Evolutionary conservation across 1,284 basidiomycete genomes (phyloP).

Genomic region (Pseudozyma sp.): DNA sequence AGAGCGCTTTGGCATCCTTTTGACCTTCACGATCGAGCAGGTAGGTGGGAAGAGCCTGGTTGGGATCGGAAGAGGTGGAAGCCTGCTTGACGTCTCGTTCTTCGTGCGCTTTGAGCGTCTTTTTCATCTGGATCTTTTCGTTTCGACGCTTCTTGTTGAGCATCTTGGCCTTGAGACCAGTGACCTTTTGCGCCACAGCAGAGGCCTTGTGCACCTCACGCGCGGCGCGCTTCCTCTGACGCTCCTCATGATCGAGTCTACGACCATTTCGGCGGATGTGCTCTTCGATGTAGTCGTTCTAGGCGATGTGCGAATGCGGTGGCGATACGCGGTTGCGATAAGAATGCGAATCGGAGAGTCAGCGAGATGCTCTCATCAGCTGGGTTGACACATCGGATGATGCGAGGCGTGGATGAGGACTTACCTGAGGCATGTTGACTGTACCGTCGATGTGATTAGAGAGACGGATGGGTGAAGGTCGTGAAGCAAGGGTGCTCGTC

Average conservation of each 20-base stretch:
- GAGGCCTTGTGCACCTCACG: constrained; percentile 90
- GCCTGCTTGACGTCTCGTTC: constrained; percentile 86
- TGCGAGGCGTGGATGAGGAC: neutral
- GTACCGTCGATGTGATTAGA: constrained; percentile 9
- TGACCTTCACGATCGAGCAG: constrained; percentile 96
- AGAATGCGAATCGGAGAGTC: neutral
- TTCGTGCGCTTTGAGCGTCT: constrained; percentile 98
- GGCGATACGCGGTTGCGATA: constrained; percentile 3
- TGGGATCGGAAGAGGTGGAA: constrained; percentile 61
- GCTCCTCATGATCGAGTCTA: constrained; percentile 68
- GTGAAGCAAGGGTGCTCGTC: constrained; percentile 3
- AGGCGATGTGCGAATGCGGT: constrained; percentile 9
- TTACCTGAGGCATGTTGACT: constrained; percentile 53
- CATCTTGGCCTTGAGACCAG: constrained; percentile 97
- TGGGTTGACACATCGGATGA: too few relatives aligned
- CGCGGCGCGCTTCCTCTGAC: constrained; percentile 85
- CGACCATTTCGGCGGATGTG: constrained; percentile 68
- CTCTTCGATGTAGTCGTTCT: constrained; percentile 71
- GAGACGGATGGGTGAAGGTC: constrained; percentile 6
- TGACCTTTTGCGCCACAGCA: constrained; percentile 88
- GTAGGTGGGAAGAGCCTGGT: constrained; percentile 75
- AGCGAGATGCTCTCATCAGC: neutral
- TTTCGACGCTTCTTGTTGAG: constrained; percentile 94
- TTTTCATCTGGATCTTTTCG: constrained; percentile 98
- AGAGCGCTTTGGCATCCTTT: constrained; percentile 96